A percentile compares a stretch with the other conserved stretches of the same genome.
Conservation (phyloP, 129 eudicot species). For the Centella asiatica region DNA sequence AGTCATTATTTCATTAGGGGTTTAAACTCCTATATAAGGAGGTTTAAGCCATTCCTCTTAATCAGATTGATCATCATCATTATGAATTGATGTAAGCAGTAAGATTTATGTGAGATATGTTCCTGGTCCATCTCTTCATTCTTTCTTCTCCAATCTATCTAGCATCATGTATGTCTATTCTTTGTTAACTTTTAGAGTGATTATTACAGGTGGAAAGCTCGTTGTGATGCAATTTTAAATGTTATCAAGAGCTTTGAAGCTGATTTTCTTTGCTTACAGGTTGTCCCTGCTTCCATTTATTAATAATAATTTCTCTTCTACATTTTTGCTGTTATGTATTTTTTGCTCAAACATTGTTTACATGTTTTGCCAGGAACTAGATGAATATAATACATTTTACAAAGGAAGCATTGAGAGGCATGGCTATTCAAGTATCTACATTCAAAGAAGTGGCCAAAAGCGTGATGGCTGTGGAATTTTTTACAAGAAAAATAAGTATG, state of each 20-base stretch:
- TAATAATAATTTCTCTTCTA: neutral
- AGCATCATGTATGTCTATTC: neutral
- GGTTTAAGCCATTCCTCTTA: too few species aligned
- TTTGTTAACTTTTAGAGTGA: neutral
- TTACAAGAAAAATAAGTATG: conserved; percentile 60
- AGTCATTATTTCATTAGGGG: too few species aligned
- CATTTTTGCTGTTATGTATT: neutral
- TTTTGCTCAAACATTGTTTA: conserved; percentile 10
- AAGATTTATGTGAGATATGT: too few species aligned
- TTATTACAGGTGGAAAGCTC: conserved; percentile 83
- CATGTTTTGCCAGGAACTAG: conserved; percentile 53
- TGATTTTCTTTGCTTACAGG: conserved; percentile 96
- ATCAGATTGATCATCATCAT: too few species aligned
- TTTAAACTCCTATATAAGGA: too few species aligned
- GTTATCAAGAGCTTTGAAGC: conserved; percentile 58
- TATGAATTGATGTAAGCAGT: too few species aligned
- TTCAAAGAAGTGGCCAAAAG: conserved; percentile 69
- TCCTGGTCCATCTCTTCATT: neutral
- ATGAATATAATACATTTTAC: conserved; percentile 83
- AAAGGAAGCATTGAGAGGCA: conserved; percentile 53
- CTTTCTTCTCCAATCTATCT: too few species aligned
- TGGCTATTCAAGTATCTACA: conserved; percentile 75
- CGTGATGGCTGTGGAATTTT: conserved; percentile 94
- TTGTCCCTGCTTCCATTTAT: conserved; percentile 12
- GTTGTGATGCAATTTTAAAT: conserved; percentile 63